These are phyloP conservation scores for Sorghum bicolor DNA, from an alignment of 176 grass and related monocot genomes.

Conservation along the genomic window Sorghum_bicolor_NCBIv3 NC_012872.2:73030501-73031000, in stretches of 20 bases:
- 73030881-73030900: conserved; percentile 28
- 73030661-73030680: conserved; percentile 49
- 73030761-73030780: neutral
- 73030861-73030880: conserved; percentile 13
- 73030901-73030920: conserved; percentile 32
- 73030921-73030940: conserved; percentile 41
- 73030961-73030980: conserved; percentile 36
- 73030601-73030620: conserved; percentile 19
- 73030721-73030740: neutral
- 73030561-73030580: conserved; percentile 44
- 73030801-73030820: neutral
- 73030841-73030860: conserved; percentile 48
- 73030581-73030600: conserved; percentile 60
- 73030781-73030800: too few species aligned
- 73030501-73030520: conserved; percentile 48
- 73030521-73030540: conserved; percentile 36
- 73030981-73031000: conserved; percentile 41
- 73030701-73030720: conserved; percentile 17
- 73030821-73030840: neutral
- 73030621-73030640: conserved; percentile 27
- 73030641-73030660: conserved; percentile 25
- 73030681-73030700: conserved; percentile 46
- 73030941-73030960: conserved; percentile 25
- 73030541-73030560: conserved; percentile 26
- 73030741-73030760: neutral